Conservation (phyloP, 2,329 filamentous ascomycete species). For the Raffaelea albimanens region DNA sequence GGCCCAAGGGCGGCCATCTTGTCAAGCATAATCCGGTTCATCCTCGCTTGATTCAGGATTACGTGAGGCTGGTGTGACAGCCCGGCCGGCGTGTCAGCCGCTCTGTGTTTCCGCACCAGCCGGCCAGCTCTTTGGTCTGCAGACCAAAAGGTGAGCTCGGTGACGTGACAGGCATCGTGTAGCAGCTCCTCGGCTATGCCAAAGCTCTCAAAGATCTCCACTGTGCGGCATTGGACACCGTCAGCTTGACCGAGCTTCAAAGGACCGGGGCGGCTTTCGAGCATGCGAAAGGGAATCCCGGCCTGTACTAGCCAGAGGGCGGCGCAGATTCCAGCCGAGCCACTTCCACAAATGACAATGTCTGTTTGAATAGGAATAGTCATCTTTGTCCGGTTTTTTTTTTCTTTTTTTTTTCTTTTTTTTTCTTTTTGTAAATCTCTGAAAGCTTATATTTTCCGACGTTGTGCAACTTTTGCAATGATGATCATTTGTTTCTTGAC, state of each 20-base stretch:
- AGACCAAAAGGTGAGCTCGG: conserved; percentile 49
- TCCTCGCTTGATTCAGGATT: conserved; percentile 45
- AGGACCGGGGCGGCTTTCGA: conserved; percentile 46
- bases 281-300: conserved; percentile 44
- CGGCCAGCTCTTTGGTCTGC: conserved; percentile 21
- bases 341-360: conserved; percentile 51
- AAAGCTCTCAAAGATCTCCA: conserved; percentile 52
- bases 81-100: conserved; percentile 41
- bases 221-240: conserved; percentile 49
- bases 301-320: conserved; percentile 51
- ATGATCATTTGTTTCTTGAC: too few species aligned
- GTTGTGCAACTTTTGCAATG: too few species aligned
- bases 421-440: too few species aligned
- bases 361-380: conserved; percentile 25
- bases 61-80: conserved; percentile 45
- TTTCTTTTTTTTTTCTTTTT: too few species aligned
- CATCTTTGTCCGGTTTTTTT: too few species aligned
- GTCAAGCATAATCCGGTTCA: conserved; percentile 42
- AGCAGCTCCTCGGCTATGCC: conserved; percentile 43
- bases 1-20: conserved; percentile 26
- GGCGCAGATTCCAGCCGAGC: conserved; percentile 52
- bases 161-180: conserved; percentile 45
- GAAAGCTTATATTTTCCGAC: too few species aligned
- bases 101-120: conserved; percentile 29
- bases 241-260: conserved; percentile 53